phyloP scores from a whole-genome alignment of 495 filamentous ascomycete genomes.

The Echria macrotheca region DNA sequence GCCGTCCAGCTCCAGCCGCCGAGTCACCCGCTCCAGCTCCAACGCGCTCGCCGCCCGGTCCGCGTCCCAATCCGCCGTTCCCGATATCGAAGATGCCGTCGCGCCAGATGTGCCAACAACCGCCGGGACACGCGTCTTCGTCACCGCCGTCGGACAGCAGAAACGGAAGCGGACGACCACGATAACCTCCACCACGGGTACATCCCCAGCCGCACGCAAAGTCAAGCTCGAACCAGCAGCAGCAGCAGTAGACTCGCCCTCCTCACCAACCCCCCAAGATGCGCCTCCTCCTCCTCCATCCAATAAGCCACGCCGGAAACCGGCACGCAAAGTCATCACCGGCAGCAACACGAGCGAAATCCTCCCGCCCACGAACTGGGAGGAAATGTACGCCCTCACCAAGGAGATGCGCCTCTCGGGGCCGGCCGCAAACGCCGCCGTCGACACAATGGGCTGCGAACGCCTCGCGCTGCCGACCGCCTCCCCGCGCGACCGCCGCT shows the following conservation, averaged over 20 bases:
- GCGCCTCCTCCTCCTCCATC: constrained; percentile 22
- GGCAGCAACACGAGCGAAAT: constrained; percentile 50
- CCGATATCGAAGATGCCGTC: constrained; percentile 64
- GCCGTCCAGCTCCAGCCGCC: constrained; percentile 27
- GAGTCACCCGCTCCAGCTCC: constrained; percentile 40
- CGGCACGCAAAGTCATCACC: constrained; percentile 58
- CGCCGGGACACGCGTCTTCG: not conserved
- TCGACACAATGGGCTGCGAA: constrained; percentile 98
- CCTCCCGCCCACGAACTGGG: constrained; percentile 75
- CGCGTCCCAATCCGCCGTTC: too few species aligned
- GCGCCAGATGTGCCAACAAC: not conserved
- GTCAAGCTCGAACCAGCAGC: constrained; percentile 18
- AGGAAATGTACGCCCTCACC: constrained; percentile 70
- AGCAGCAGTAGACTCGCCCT: not conserved
- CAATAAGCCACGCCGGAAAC: constrained; percentile 43
- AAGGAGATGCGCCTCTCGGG: constrained; percentile 71
- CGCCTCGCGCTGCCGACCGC: constrained; percentile 54
- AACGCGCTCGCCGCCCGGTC: constrained; percentile 39
- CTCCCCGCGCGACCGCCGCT: constrained; percentile 63
- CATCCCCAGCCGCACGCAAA: constrained; percentile 12
- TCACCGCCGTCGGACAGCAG: too few species aligned
- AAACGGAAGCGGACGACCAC: constrained; percentile 48
- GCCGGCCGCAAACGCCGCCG: constrained; percentile 62
- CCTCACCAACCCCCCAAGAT: constrained; percentile 2
- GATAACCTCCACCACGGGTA: too few species aligned